Base-by-base conservation (phyloP, 2,329 filamentous ascomycete species). In the Xylaria arbuscula region DNA sequence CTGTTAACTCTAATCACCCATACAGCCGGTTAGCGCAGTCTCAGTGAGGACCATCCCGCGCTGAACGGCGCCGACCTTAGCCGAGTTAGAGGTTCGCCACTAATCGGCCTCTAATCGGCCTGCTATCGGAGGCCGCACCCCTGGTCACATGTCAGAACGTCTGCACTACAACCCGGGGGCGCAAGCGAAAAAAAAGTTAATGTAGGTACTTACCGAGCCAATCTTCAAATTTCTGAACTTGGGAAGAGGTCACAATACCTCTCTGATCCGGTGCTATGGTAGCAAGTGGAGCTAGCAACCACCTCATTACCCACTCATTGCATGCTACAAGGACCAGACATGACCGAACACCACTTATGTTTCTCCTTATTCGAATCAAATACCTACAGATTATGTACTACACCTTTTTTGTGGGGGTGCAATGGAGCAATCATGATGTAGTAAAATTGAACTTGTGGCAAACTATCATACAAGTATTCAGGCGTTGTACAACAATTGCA, bases 161-260 rank as follows among this genome's bases (percentile, higher is more conserved):
- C 11, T 22, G 19, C 11, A 6, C 10, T 28, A 28, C 28, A 28
- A 28, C 28, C 28, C 10, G 6, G 6, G 9, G 51, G 1, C 24
- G 3, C 24, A 32, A n/a, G 2, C 8, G 10, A n/a, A 42, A 13
- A 17, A 42, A 42, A 42, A 3, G 1, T 17, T 42, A 10, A 17
- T 1, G 17, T 5, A 6, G 10, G 38, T 11, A 42, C 7, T 11
- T 2, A 6, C 7, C 10, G n/a, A 50, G 45, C 45, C 38, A 50
- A 50, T 24, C 13, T 38, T 24, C 9, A 45, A 6, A 15, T 40
- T 54, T 34, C 57, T 36, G 19, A 9, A 62, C 53, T 34, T 24
- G 56, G 63, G 45, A 66, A 56, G 57, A 62, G 63, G 63, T 65
- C 63, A 62, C 63, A 42, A 11, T 51, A 28, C 62, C 24, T n/a